phyloP scores from a whole-genome alignment of 2,329 filamentous ascomycete genomes.

The Penicillium hordei region DNA sequence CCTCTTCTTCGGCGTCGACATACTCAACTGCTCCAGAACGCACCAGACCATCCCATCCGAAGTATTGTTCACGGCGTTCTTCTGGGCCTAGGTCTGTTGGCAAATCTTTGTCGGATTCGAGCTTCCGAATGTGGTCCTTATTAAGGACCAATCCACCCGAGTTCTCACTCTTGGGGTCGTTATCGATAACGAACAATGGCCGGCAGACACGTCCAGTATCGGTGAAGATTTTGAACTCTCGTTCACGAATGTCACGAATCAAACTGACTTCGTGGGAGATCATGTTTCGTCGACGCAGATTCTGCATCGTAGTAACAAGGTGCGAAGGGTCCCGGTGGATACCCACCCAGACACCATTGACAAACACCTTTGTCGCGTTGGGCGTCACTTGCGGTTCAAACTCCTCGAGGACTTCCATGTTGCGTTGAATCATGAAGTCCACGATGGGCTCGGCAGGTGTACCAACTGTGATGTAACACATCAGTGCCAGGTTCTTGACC shows the following conservation, averaged over 20 bases:
- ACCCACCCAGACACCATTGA: constrained; percentile 98
- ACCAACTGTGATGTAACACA: constrained; percentile 97
- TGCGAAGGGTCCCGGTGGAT: constrained; percentile 86
- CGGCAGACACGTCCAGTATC: constrained; percentile 94
- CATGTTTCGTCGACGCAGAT: constrained; percentile 74
- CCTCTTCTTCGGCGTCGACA: constrained; percentile 95
- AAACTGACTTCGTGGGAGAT: constrained; percentile 92
- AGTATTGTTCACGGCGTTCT: constrained; percentile 61
- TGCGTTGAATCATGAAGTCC: constrained; percentile 91
- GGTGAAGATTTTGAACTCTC: constrained; percentile 98
- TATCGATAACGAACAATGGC: constrained; percentile 90
- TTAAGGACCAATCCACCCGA: constrained; percentile 77
- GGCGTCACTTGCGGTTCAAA: constrained; percentile 84
- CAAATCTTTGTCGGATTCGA: constrained; percentile 71
- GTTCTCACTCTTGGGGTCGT: constrained; percentile 71
- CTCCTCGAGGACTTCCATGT: constrained; percentile 96
- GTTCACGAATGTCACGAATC: constrained; percentile 91
- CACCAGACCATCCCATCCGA: constrained; percentile 86
- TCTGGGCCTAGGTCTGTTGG: constrained; percentile 60
- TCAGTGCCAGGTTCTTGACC: constrained; percentile 95
- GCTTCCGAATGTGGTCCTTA: constrained; percentile 74
- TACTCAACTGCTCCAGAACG: constrained; percentile 88
- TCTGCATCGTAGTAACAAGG: constrained; percentile 74
- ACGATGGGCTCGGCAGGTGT: constrained; percentile 86
- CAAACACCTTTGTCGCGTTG: constrained; percentile 94